Conservation (phyloP, 73 alveolate genomes). For the Paramecium octaurelia region DNA sequence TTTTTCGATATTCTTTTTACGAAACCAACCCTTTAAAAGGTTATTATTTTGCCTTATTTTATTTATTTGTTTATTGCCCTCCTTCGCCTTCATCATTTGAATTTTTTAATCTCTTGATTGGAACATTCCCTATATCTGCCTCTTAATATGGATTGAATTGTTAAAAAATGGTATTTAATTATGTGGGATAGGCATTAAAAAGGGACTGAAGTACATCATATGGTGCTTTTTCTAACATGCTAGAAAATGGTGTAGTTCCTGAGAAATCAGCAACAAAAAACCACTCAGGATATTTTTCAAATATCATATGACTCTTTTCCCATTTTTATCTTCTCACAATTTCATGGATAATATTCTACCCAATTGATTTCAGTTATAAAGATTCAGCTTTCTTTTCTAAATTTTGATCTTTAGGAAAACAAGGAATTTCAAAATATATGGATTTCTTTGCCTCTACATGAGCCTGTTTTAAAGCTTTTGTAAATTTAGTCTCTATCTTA, state of each 20-base stretch:
- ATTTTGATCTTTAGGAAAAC: constrained; percentile 19
- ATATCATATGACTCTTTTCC: background rate
- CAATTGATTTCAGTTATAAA: background rate
- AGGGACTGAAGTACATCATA: background rate
- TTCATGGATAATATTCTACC: constrained; percentile 23
- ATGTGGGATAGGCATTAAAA: background rate
- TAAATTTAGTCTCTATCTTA: background rate
- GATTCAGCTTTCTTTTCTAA: background rate
- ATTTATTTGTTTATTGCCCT: background rate
- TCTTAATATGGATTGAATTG: background rate
- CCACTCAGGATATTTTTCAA: constrained; percentile 1
- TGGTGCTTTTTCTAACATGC: background rate
- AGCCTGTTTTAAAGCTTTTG: background rate
- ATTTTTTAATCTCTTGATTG: background rate
- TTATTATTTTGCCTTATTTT: background rate
- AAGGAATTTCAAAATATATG: constrained; percentile 29
- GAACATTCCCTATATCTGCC: background rate
- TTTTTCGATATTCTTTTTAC: background rate
- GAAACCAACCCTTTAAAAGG: background rate
- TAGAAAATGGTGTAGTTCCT: background rate
- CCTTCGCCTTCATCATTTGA: background rate
- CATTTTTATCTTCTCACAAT: constrained; percentile 43
- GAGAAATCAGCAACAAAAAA: background rate
- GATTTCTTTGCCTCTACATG: background rate
- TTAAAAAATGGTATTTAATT: background rate